These are phyloP conservation scores for Arthromyces matolae DNA, from an alignment of 768 basidiomycete species.

Conservation along the genomic window DNA sequence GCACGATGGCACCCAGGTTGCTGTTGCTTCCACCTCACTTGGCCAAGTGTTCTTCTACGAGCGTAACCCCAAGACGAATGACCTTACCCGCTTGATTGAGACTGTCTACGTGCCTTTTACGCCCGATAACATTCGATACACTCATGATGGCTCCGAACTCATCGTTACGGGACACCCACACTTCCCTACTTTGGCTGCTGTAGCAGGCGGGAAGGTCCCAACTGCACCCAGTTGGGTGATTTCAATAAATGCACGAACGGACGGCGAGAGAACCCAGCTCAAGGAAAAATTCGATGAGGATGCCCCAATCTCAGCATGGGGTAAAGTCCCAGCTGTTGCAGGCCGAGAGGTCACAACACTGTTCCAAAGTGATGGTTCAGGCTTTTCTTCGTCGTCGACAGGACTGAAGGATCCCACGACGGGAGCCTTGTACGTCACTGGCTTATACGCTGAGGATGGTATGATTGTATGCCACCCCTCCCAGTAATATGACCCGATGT, in stretches of 20 bases:
- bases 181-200: slow-evolving; percentile 45
- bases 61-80: slow-evolving; percentile 42
- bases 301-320: slow-evolving; percentile 47
- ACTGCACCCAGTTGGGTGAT: slow-evolving; percentile 59
- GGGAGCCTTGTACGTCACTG: slow-evolving; percentile 49
- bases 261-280: slow-evolving; percentile 3
- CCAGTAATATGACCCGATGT: neutral
- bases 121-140: slow-evolving; percentile 60
- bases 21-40: slow-evolving; percentile 52
- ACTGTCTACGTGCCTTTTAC: slow-evolving; percentile 51
- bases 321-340: slow-evolving; percentile 32
- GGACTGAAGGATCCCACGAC: slow-evolving; percentile 47
- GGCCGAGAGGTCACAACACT: slow-evolving; percentile 51
- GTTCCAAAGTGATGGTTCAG: slow-evolving; percentile 72
- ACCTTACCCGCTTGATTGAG: slow-evolving; percentile 33
- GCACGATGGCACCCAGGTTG: slow-evolving; percentile 44
- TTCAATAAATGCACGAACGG: slow-evolving; percentile 32
- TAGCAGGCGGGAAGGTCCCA: slow-evolving; percentile 42
- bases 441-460: slow-evolving; percentile 55
- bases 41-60: slow-evolving; percentile 48
- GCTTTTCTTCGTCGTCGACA: slow-evolving; percentile 52
- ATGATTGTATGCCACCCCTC: slow-evolving; percentile 42
- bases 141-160: slow-evolving; percentile 39
- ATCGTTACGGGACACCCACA: slow-evolving; percentile 67
- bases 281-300: slow-evolving; percentile 32